Evolutionary conservation across 768 basidiomycete genomes (phyloP), one percentile per base, ranked within the genome.

Genomic region (Phaeolepiota aurea): DNA sequence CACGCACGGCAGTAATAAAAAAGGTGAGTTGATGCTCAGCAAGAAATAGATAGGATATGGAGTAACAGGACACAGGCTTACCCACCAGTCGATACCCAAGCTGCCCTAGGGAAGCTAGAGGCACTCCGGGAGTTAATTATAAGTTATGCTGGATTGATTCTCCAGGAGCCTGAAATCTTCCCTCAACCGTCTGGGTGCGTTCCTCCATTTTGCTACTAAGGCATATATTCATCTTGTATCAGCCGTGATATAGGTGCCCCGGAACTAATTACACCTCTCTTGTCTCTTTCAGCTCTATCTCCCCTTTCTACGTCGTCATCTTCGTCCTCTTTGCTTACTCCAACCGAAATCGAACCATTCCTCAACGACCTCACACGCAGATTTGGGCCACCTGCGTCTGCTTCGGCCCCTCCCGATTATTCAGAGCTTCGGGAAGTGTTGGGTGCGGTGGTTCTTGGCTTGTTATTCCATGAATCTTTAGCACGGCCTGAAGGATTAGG

Each of bases 151-250:
- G 93, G 92, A 3, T 71, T 97, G 36, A 85, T 76, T 16, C 66
- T 99, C 7, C 90, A 93, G 61, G 92, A 93, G 44, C 87, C 93
- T 1, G 81, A 80, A 28, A 93, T 97, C 84, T 98, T 99, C 49
- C 87, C 90, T 36, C 89, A 96, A 49, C 93, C 92, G 7, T 41
- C 61, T 40, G 74, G 77, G 91, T 87, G 58, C 44, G 75, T 65
- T 43, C 21, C 25, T 32, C 30, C 33, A 23, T 30, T 21, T 19
- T 33, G 38, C 20, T 18, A 20, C 28, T n/a, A 31, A 5, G 20
- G 34, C 37, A 38, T 32, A 9, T 21, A 35, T 14, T 32, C 20
- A 45, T 18, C 18, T 9, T n/a, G 3, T 25, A 7, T 16, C 42
- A 88, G 87, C 5, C 83, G 82, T 53, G 65, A 67, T 1, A 62